These are phyloP conservation scores for Debaryomyces robertsiae DNA, from an alignment of 1,139 yeast genomes.

Conservation along the genomic window DNA sequence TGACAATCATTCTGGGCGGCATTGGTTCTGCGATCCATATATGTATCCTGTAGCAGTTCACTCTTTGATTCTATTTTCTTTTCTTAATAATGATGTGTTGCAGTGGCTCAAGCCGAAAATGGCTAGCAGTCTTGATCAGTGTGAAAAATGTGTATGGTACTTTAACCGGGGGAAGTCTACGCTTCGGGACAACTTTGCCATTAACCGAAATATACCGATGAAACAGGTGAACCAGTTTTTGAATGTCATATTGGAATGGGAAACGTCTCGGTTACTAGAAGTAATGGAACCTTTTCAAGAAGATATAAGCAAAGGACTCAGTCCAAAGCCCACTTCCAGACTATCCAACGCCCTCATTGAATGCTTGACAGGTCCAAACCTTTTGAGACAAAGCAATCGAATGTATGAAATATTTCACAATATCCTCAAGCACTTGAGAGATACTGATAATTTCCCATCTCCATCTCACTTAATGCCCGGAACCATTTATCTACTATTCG, in stretches of 20 bases:
- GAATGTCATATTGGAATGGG: conserved; percentile 56
- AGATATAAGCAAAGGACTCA: conserved; percentile 1
- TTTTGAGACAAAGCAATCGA: conserved; percentile 40
- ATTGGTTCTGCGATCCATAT: conserved; percentile 59
- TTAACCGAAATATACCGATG: conserved; percentile 50
- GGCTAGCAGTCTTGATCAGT: conserved; percentile 40
- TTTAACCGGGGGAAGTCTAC: conserved; percentile 57
- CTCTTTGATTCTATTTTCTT: conserved; percentile 60
- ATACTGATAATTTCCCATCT: conserved; percentile 12
- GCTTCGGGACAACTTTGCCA: conserved; percentile 53
- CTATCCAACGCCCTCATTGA: conserved; percentile 36
- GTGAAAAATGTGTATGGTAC: conserved; percentile 53
- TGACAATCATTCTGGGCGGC: conserved; percentile 28
- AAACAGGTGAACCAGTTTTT: conserved; percentile 54
- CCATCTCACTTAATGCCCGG: conserved; percentile 44
- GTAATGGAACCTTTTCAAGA: conserved; percentile 18
- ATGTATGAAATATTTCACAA: conserved; percentile 32
- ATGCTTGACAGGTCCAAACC: conserved; percentile 53
- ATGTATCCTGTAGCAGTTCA: conserved; percentile 54
- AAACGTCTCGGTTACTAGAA: conserved; percentile 25
- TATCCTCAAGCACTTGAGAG: conserved; percentile 25
- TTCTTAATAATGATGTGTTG: conserved; percentile 48
- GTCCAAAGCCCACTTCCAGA: conserved; percentile 1
- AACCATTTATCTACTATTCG: conserved; percentile 52
- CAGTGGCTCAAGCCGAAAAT: conserved; percentile 45